These are phyloP conservation scores for Rosa multiflora DNA, from an alignment of 306 rosid species.

Conservation along the genomic window DNA sequence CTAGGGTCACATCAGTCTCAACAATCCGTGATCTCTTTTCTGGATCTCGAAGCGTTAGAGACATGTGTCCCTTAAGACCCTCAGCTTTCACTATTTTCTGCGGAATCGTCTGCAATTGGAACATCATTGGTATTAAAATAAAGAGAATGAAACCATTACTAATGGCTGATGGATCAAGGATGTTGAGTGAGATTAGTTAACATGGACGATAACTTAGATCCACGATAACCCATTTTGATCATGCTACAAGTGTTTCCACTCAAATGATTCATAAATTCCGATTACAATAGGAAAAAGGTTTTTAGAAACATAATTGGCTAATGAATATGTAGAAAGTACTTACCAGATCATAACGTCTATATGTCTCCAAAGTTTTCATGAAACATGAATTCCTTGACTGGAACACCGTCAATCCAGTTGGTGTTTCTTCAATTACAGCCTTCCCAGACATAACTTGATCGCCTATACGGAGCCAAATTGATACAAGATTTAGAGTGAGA, in stretches of 20 bases:
- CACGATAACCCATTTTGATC: not conserved
- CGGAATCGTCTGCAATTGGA: constrained; percentile 2
- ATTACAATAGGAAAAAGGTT: not conserved
- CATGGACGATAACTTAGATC: not conserved
- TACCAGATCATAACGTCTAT: not conserved
- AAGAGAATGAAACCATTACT: not conserved
- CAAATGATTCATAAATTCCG: not conserved
- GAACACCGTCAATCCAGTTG: not conserved
- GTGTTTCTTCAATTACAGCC: not conserved
- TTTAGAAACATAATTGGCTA: not conserved
- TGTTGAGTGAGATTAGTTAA: not conserved
- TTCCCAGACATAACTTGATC: not conserved
- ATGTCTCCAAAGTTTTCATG: not conserved
- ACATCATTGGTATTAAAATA: not conserved
- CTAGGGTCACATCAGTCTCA: not conserved
- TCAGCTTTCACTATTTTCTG: not conserved
- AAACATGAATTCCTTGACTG: constrained; percentile 8
- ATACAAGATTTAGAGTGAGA: not conserved
- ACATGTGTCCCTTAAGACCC: not conserved
- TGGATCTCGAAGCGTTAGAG: not conserved
- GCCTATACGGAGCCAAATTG: not conserved
- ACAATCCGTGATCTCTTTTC: not conserved
- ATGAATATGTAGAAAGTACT: not conserved
- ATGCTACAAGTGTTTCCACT: not conserved
- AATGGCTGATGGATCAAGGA: not conserved